Base-by-base conservation (phyloP, 495 filamentous ascomycete genomes). In the Trichocladium antarcticum region DNA sequence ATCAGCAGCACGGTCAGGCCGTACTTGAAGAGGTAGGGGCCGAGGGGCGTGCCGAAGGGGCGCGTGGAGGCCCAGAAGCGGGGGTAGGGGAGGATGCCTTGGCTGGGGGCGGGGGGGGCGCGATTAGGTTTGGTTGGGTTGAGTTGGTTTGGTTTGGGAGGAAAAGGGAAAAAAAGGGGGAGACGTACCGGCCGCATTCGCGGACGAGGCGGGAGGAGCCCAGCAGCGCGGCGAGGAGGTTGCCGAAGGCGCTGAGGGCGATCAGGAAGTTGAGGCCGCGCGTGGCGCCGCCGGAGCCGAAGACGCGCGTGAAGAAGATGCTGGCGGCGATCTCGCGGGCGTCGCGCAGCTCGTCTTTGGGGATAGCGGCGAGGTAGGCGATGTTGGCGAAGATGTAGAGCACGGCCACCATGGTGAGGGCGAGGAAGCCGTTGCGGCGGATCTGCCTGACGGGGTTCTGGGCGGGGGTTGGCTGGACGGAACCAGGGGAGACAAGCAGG, bases 11-110 rank as follows among this genome's bases (percentile, higher is more conserved):
- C 43, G 0, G 80, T 85, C 34, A 82, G 49, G 1, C 55, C 44
- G 73, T 75, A 85, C 54, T 80, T 76, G 3, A 83, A 29, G 10
- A 73, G 34, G 56, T 81, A 82, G 0, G 80, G 77, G 0, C 73
- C 79, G 0, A 81, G 49, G 0, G 80, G 79, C 4, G 78, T 83
- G 24, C 76, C 76, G 48, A 83, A 83, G 0, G 81, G 81, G 8
- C 68, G 68, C 0, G 78, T 82, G 0, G 75, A 80, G 0, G 78
- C 80, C 78, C 77, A 83, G 54, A 83, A 80, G 6, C 64, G 63
- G 0, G 80, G 72, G 20, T 66, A 83, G 0, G 81, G 81, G 5
- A 83, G 72, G 3, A 81, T 74, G 22, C 81, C 81, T 71, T 85
- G 80, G 45, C 79, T 79, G 20, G 8, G 6, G 39, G 16, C 16